Evolutionary conservation across 257 asterid genomes (phyloP), one percentile per base, ranked within the genome.

Genomic region (Striga asiatica): DNA sequence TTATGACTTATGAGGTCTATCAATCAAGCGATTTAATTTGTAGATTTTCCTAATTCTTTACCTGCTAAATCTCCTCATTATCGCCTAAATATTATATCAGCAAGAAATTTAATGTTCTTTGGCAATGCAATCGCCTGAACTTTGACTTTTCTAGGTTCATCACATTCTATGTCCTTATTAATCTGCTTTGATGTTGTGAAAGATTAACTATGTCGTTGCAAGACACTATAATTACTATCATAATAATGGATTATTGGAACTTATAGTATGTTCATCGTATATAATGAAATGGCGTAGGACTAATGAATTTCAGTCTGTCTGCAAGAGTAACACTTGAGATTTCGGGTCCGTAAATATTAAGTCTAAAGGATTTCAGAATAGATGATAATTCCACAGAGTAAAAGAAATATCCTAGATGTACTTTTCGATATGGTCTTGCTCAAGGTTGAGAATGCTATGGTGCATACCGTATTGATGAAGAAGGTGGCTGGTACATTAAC

Each of bases 11-110:
- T 52, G 54, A 53, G 45, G 46, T 56, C 56, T 25, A 24, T 49
- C 53, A 47, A 41, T 56, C 64, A 59, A 34, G 56, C 57, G 51
- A 69, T 46, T 20, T 20, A 46, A 46, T 20, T 49, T 23, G 17
- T 41, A 24, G 38, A 41, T 53, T 34, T 65, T 60, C 37, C 49
- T 50, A 46, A 61, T 68, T 47, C 35, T 17, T 35, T 27, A n/a
- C 65, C n/a, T 35, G 18, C 56, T 20, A 39, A 42, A 58, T 74
- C 25, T 18, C 50, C 37, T 64, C 12, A 49, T 49, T 54, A 29
- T 47, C 42, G 58, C 69, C 56, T 66, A 28, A 22, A 20, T 56
- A 19, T 21, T 35, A 49, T 54, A 19, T 45, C 46, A 41, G 8
- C 29, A 11, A 62, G 56, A 35, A 59, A 48, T 6, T 20, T 35